Evolutionary conservation across 2,329 filamentous ascomycete genomes (phyloP), one percentile per base, ranked within the genome.

Genomic region (Simplicillium aogashimaense): DNA sequence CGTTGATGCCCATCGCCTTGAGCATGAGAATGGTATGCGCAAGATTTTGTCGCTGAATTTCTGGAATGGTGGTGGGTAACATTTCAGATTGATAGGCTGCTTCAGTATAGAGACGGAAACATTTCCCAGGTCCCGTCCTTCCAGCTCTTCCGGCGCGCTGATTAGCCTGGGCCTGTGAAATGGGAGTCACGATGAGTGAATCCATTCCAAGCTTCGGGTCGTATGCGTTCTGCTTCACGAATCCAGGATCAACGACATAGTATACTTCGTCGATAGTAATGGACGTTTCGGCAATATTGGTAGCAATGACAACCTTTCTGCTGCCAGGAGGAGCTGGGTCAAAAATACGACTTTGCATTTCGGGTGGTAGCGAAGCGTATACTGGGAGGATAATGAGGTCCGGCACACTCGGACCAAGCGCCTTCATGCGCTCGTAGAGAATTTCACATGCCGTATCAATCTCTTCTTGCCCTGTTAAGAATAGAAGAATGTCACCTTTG

Each of bases 1-100:
- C 92, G 55, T 98, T 97, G 61, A 98, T 97, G 3, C 94, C 92
- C 88, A 98, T 97, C 0, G 92, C 92, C 59, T 98, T 98, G 38
- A 98, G 75, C 85, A 95, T 95, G 36, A 98, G 73, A 59, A 98
- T 97, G 0, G 90, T 95, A 50, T 85, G 81, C 0, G 87, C 85
- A 39, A 98, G 57, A 53, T 98, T 98, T 58, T 95, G 87, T 1
- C 92, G 76, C 57, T 98, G 92, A 38, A 98, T 98, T 53, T 97
- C 92, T 1, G 92, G 92, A 25, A 97, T 94, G 0, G 88, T 89
- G 0, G 89, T 95, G 0, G 92, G 90, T 43, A 97, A 66, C 89
- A 98, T 95, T 61, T 98, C 94, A 1, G 86, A 89, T 56, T 97
- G 87, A 58, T 88, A 98, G 0, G 92, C 92, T 3, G 86, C 81